A percentile compares a stretch with the other conserved stretches of the same genome.
phyloP scores from a whole-genome alignment of 2,329 filamentous ascomycete species.

The Fusarium coffeatum region DNA sequence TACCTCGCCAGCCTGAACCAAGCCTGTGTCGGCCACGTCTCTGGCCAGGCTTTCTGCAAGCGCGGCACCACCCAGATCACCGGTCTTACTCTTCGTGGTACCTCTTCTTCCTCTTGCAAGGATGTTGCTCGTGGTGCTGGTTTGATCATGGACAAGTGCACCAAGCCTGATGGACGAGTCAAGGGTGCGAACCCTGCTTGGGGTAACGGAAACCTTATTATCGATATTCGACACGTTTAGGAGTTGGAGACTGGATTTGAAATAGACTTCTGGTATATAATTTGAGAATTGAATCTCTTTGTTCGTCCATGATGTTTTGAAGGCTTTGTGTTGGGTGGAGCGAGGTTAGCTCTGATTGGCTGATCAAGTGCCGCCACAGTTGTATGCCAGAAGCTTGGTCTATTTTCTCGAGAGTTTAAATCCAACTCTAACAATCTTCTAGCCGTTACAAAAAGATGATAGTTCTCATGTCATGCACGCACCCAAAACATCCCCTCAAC shows the following conservation, averaged over 20 bases:
- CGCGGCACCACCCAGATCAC: slow-evolving; percentile 26
- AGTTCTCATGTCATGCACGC: too few species aligned
- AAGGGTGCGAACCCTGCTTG: slow-evolving; percentile 21
- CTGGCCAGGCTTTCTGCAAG: slow-evolving; percentile 11
- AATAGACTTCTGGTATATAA: neutral
- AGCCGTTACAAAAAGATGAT: too few species aligned
- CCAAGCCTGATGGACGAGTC: neutral
- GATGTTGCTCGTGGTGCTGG: slow-evolving; percentile 24
- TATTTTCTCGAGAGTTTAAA: too few species aligned
- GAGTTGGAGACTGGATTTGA: neutral
- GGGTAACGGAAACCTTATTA: slow-evolving; percentile 19
- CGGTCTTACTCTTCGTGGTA: neutral
- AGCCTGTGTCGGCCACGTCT: slow-evolving; percentile 8
- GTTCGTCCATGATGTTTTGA: fast-evolving
- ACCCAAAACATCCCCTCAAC: too few species aligned
- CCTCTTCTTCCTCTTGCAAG: slow-evolving; percentile 15
- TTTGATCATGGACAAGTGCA: slow-evolving; percentile 14
- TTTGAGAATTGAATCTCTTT: fast-evolving
- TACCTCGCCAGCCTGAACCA: slow-evolving; percentile 28
- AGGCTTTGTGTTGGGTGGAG: fast-evolving
- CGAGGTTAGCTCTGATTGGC: neutral
- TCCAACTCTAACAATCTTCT: too few species aligned
- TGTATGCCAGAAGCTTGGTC: too few species aligned
- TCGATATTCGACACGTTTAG: slow-evolving; percentile 15
- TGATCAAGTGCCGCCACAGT: neutral